These are phyloP conservation scores for Curvularia sp. DNA, from an alignment of 2,329 filamentous ascomycete genomes.

Conservation along the genomic window DNA sequence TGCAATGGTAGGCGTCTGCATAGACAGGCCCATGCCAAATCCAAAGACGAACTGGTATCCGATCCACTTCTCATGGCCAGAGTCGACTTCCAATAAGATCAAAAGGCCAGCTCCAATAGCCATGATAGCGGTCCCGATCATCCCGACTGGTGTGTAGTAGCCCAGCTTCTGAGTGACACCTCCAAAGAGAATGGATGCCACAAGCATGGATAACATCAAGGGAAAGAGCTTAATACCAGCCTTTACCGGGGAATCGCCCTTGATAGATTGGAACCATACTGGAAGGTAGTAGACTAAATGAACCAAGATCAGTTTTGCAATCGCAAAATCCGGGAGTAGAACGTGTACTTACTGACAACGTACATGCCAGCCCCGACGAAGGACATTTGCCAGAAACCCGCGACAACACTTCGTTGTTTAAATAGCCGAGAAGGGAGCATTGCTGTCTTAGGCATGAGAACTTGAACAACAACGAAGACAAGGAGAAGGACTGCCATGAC, in stretches of 20 bases:
- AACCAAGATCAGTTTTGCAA: neutral
- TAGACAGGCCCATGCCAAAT: neutral
- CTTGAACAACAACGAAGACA: neutral
- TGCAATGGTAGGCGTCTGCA: neutral
- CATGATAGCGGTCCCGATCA: neutral
- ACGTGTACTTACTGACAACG: neutral
- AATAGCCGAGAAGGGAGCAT: neutral
- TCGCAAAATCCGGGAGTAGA: neutral
- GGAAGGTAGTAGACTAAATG: neutral
- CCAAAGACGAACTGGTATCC: neutral
- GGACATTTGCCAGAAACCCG: neutral
- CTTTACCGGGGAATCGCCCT: neutral
- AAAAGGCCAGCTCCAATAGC: neutral
- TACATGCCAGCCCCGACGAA: neutral
- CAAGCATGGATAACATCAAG: neutral
- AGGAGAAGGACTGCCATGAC: neutral
- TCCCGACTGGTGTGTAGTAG: neutral
- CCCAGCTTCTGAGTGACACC: neutral
- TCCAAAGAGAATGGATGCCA: neutral
- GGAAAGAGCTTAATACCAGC: neutral
- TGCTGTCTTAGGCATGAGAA: neutral
- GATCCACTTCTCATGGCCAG: neutral
- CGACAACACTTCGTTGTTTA: neutral
- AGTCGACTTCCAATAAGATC: neutral
- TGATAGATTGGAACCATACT: neutral